Evolutionary conservation across 371 early-diverging fungal genomes (phyloP), one percentile per base, ranked within the genome.

Genomic region (Mucor mucedo): DNA sequence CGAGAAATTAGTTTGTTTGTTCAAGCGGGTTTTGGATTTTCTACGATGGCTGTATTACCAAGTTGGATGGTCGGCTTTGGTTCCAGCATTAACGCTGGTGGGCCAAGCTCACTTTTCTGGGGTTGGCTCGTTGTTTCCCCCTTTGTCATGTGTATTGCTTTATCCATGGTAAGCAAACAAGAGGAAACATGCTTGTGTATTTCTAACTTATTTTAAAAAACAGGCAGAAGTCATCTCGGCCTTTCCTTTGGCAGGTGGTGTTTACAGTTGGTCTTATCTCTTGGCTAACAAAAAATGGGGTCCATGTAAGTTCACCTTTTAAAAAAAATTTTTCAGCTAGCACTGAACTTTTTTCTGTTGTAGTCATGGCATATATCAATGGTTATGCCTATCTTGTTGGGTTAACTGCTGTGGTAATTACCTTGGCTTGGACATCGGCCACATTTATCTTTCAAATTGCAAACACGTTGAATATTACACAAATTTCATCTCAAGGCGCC

Each of bases 91-190:
- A 57, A 33, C 1, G 61, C 77, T 0, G 79, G 79, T 53, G 79
- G 79, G 2, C 79, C 79, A 5, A 69, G 72, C 28, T 70, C 75
- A 13, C 50, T 79, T 11, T 76, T 74, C 50, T 79, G 77, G 77
- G 72, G 77, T 33, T 68, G 72, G 76, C 55, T 79, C 27, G 68
- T 73, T 2, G 66, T 73, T 1, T 54, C 68, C 0, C 77, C 73
- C 4, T 79, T 79, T 68, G 75, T 77, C 21, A 55, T 65, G 32
- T 77, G 71, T 55, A 77, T 77, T 47, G 72, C 73, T 6, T 47
- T 75, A 13, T 66, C 69, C 0, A 75, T 79, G 76, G 50, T 50
- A 50, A 9, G 5, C 28, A 1, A 21, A 8, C 21, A 42, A 6
- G 11, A 39, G 40, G 11, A n/a, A 42, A 4, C 10, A 13, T 4